Conservation (phyloP, 2,329 filamentous ascomycete genomes). For the Polychaeton citri region DNA sequence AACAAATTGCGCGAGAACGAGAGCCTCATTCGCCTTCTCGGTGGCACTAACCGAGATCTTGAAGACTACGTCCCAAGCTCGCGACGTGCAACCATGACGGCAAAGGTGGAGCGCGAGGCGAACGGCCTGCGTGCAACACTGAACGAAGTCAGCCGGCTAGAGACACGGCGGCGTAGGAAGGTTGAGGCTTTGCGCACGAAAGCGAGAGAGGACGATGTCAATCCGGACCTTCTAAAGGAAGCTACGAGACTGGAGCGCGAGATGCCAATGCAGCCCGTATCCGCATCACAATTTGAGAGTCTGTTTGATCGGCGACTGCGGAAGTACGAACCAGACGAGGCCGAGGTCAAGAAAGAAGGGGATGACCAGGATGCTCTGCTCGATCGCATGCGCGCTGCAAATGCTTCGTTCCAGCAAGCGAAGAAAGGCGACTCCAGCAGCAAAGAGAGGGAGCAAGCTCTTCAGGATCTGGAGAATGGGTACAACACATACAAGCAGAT, state of each 20-base stretch:
- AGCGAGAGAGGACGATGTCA: slow-evolving; percentile 73
- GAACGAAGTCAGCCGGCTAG: slow-evolving; percentile 73
- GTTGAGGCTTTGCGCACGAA: slow-evolving; percentile 69
- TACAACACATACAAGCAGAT: slow-evolving; percentile 97
- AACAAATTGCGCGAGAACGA: slow-evolving; percentile 69
- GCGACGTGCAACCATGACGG: slow-evolving; percentile 62
- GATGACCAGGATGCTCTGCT: slow-evolving; percentile 64
- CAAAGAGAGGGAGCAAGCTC: slow-evolving; percentile 66
- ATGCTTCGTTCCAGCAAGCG: slow-evolving; percentile 63
- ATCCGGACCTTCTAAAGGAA: slow-evolving; percentile 68
- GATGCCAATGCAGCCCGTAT: slow-evolving; percentile 71
- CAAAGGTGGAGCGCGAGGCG: slow-evolving; percentile 66
- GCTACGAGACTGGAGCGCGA: slow-evolving; percentile 73
- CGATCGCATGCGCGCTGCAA: slow-evolving; percentile 57
- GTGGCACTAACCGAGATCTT: slow-evolving; percentile 65
- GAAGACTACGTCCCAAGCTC: slow-evolving; percentile 85
- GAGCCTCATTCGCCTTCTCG: slow-evolving; percentile 59
- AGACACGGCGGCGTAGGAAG: slow-evolving; percentile 66
- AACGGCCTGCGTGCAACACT: slow-evolving; percentile 63
- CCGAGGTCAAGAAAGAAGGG: slow-evolving; percentile 57
- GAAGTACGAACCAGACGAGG: slow-evolving; percentile 66
- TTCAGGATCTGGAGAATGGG: slow-evolving; percentile 80
- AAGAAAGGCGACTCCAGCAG: slow-evolving; percentile 52
- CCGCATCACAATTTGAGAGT: slow-evolving; percentile 79
- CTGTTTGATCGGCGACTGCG: slow-evolving; percentile 76